Conservation (phyloP, 306 rosid genomes). For the Dicorynia guianensis region DNA sequence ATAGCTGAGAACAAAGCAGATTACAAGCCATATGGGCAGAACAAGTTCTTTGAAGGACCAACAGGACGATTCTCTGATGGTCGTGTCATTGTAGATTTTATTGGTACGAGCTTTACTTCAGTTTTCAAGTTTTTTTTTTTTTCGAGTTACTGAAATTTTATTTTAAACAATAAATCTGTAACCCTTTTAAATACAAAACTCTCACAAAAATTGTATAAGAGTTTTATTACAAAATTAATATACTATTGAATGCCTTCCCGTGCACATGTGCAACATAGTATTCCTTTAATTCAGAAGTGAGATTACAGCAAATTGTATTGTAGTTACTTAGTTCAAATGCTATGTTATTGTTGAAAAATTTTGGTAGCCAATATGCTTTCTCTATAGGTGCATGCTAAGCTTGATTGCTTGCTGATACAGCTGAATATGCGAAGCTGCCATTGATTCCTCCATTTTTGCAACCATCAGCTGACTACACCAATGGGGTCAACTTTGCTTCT, state of each 20-base stretch:
- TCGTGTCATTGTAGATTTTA: conserved; percentile 69
- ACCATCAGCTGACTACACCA: conserved; percentile 50
- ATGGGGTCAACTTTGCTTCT: conserved; percentile 82
- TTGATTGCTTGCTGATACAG: conserved; percentile 41
- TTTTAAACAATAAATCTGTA: no score
- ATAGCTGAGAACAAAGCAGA: conserved; percentile 59
- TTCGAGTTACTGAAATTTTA: no score
- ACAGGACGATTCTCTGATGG: conserved; percentile 78
- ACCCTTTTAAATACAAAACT: no score
- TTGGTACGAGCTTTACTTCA: conserved; percentile 42
- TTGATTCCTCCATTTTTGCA: conserved; percentile 60
- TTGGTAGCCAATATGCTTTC: not conserved
- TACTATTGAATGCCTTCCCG: no score
- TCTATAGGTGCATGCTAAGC: not conserved
- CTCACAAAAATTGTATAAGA: no score
- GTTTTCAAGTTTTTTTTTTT: no score
- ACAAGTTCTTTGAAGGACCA: conserved; percentile 55
- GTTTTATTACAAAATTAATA: no score
- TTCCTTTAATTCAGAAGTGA: no score
- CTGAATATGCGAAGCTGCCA: conserved; percentile 69
- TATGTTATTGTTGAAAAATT: not conserved
- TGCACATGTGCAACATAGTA: no score
- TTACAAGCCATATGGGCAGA: conserved; percentile 72
- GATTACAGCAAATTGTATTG: not conserved
- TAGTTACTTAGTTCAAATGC: not conserved